A percentile compares a stretch with the other conserved stretches of the same genome.
Evolutionary conservation across 2,329 filamentous ascomycete genomes (phyloP).

Genomic region (Huntiella bhutanensis): DNA sequence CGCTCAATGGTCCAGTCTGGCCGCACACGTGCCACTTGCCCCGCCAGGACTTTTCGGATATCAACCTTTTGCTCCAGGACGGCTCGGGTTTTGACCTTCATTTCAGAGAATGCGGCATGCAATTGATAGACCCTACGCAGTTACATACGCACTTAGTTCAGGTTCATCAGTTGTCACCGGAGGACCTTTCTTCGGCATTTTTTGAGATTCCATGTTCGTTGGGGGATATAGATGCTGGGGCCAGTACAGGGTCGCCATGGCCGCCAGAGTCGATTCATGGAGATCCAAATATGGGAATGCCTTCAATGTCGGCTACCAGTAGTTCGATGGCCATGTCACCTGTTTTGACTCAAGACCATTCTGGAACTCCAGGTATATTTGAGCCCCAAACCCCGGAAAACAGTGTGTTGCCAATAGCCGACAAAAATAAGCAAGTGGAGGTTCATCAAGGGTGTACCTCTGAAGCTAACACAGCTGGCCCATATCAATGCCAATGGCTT

Average conservation of each 20-base stretch:
- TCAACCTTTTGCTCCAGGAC: conserved; percentile 8
- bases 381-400: conserved; percentile 3
- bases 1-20: conserved; percentile 11
- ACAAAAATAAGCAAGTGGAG: too few species aligned
- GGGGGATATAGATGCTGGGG: conserved; percentile 3
- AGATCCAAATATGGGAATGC: neutral
- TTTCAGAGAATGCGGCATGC: conserved; percentile 11
- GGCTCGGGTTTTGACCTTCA: conserved; percentile 3
- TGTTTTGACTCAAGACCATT: neutral
- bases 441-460: neutral
- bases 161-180: conserved; percentile 9
- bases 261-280: conserved; percentile 3
- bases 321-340: neutral
- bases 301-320: neutral
- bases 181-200: conserved; percentile 9
- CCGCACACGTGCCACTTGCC: conserved; percentile 13
- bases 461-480: neutral
- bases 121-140: conserved; percentile 10
- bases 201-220: conserved; percentile 9
- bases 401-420: neutral
- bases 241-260: conserved; percentile 6
- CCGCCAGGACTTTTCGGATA: conserved; percentile 11
- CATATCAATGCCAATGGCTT: conserved; percentile 6
- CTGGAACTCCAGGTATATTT: neutral
- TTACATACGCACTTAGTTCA: conserved; percentile 9